phyloP scores from a whole-genome alignment of 163 green algal species.

The Chloroidium sp. region DNA sequence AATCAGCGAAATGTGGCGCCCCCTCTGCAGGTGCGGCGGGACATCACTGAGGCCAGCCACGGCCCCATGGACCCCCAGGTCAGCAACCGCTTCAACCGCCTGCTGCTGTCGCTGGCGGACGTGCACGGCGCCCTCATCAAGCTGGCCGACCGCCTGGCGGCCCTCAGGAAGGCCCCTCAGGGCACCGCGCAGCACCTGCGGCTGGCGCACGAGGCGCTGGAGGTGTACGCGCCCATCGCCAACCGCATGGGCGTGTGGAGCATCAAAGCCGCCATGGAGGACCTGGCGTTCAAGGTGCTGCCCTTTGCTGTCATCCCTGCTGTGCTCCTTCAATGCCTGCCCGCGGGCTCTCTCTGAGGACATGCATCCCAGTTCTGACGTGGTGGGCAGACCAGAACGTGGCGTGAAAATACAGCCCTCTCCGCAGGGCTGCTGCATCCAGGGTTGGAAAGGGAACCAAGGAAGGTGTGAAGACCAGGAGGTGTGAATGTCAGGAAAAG shows the following conservation, averaged over 20 bases:
- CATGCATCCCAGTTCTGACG: neutral
- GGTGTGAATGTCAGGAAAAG: no score
- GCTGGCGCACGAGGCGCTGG: conserved; percentile 47
- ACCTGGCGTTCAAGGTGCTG: conserved; percentile 67
- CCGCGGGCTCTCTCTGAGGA: no score
- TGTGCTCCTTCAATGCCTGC: no score
- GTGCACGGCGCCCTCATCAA: conserved; percentile 67
- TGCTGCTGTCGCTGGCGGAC: conserved; percentile 70
- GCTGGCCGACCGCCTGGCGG: conserved; percentile 63
- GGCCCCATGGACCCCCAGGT: conserved; percentile 11
- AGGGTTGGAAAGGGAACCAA: no score
- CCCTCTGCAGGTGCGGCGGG: conserved; percentile 3
- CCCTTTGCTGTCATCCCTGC: neutral
- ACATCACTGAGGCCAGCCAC: neutral
- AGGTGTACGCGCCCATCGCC: conserved; percentile 66
- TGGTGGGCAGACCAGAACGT: neutral
- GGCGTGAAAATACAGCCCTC: neutral
- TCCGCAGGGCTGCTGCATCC: no score
- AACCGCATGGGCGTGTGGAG: conserved; percentile 82
- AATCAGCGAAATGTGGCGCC: neutral
- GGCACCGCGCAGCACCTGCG: no score
- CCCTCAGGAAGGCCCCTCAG: neutral
- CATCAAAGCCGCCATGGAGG: conserved; percentile 86
- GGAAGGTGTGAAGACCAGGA: no score
- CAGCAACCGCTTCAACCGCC: conserved; percentile 28